phyloP scores from a whole-genome alignment of 169 alveolate species.

The Cryptosporidium ubiquitum region DNA sequence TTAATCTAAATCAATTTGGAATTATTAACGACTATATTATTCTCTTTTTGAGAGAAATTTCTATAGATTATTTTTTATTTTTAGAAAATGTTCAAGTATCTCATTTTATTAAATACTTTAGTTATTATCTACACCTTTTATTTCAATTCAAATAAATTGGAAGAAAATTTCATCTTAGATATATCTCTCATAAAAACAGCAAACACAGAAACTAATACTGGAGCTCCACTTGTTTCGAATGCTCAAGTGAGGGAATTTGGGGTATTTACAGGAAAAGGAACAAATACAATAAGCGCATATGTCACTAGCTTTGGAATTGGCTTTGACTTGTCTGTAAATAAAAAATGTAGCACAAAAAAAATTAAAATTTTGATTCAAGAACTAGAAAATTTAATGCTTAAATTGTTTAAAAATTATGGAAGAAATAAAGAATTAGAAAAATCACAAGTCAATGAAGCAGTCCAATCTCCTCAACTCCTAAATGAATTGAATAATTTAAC shows the following conservation, averaged over 20 bases:
- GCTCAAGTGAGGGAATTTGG: not conserved
- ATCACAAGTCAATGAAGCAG: not conserved
- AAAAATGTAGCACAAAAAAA: not conserved
- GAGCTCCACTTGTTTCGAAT: not conserved
- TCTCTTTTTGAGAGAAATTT: no score
- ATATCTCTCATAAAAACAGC: not conserved
- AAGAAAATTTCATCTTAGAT: not conserved
- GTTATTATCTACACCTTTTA: not conserved
- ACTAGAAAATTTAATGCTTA: not conserved
- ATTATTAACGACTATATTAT: no score
- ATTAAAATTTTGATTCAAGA: no score
- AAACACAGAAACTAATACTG: not conserved
- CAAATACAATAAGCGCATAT: not conserved
- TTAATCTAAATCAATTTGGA: not conserved
- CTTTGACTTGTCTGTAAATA: not conserved
- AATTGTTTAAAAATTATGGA: not conserved
- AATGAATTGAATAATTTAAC: no score
- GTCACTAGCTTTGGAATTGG: not conserved
- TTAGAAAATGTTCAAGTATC: not conserved
- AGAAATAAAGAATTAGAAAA: not conserved
- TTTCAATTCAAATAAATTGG: not conserved
- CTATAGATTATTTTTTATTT: no score
- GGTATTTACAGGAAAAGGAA: not conserved
- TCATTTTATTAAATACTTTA: no score
- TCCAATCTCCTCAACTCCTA: not conserved